A percentile compares a stretch with the other conserved stretches of the same genome.
Evolutionary conservation across 2,329 filamentous ascomycete species (phyloP).

Genomic region (Stagonosporopsis vannaccii): DNA sequence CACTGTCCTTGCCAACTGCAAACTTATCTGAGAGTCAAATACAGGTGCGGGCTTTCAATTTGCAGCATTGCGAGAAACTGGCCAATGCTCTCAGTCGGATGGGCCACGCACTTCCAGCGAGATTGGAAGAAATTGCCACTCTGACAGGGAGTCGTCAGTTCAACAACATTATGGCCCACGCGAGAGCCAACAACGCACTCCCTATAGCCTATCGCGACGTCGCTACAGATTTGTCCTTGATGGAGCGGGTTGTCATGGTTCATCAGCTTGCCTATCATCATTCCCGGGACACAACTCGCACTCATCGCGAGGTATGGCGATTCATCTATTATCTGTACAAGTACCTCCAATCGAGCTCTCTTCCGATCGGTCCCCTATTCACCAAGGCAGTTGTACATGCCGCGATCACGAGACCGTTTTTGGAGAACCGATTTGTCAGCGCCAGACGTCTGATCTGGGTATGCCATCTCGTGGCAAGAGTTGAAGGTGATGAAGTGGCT

Average conservation of each 20-base stretch:
- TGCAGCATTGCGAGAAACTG: conserved; percentile 19
- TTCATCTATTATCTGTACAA: conserved; percentile 38
- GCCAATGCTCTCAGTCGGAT: conserved; percentile 13
- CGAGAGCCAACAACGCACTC: conserved; percentile 29
- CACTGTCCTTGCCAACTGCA: neutral
- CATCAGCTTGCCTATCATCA: conserved; percentile 46
- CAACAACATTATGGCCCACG: conserved; percentile 34
- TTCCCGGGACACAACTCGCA: conserved; percentile 34
- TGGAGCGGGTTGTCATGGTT: conserved; percentile 30
- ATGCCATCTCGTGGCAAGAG: conserved; percentile 35
- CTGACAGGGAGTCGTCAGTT: conserved; percentile 32
- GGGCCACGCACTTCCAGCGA: conserved; percentile 1
- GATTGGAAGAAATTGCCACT: conserved; percentile 4
- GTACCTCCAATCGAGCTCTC: conserved; percentile 30
- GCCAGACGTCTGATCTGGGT: conserved; percentile 40
- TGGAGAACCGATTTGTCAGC: conserved; percentile 40
- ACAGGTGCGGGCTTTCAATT: neutral
- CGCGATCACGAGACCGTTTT: conserved; percentile 36
- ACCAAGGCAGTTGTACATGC: conserved; percentile 37
- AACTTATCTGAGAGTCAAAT: neutral
- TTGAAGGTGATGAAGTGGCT: conserved; percentile 40
- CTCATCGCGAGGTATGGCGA: conserved; percentile 31
- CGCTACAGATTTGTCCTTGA: conserved; percentile 20
- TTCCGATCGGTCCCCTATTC: conserved; percentile 40
- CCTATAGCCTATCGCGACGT: conserved; percentile 32